Conservation (phyloP, 1,284 basidiomycete species). For the Vanrija sp. region DNA sequence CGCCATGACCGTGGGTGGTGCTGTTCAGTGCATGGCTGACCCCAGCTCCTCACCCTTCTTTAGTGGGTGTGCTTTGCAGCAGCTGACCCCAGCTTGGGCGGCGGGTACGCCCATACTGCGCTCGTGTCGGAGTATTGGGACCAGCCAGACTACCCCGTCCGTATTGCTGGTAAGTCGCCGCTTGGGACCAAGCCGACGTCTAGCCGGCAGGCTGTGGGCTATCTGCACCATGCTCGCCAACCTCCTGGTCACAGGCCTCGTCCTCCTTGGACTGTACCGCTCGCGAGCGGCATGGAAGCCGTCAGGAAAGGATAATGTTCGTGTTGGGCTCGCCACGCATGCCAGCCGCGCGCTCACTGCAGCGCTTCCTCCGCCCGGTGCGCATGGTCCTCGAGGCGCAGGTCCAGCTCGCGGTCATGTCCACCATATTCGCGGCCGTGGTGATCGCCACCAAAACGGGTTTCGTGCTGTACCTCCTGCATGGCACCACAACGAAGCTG, state of each 20-base stretch:
- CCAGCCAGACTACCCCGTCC: no score
- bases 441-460: no score
- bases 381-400: conserved; percentile 35
- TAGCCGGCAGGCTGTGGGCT: conserved; percentile 11
- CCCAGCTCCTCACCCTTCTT: neutral
- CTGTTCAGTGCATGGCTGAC: neutral
- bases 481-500: conserved; percentile 25
- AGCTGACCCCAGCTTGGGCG: conserved; percentile 1
- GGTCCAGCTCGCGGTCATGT: conserved; percentile 25
- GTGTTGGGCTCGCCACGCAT: conserved; percentile 1
- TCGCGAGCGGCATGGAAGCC: conserved; percentile 30
- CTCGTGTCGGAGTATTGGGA: no score
- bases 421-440: conserved; percentile 17
- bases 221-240: conserved; percentile 23
- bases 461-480: conserved; percentile 3
- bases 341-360: neutral
- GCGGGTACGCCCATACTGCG: neutral
- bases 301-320: conserved; percentile 15
- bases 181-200: no score
- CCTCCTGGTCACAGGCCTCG: conserved; percentile 24
- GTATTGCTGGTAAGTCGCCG: no score
- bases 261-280: conserved; percentile 24
- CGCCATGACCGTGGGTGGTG: conserved; percentile 17
- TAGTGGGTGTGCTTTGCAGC: no score
- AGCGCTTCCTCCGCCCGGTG: conserved; percentile 25